Evolutionary conservation across 2,329 filamentous ascomycete species (phyloP).

Genomic region (Fusarium sp.): DNA sequence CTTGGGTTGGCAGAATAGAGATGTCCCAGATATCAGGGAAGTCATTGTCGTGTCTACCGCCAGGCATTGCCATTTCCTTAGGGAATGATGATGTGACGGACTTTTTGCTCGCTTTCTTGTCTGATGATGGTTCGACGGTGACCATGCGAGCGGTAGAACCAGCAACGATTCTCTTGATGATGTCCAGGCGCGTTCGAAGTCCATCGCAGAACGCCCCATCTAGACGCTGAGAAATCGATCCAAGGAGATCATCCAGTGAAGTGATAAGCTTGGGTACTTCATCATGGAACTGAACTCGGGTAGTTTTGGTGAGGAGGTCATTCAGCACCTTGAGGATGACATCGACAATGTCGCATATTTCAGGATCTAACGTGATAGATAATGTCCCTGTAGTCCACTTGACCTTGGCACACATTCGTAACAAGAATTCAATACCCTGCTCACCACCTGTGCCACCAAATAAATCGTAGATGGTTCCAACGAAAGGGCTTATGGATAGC

Average conservation of each 20-base stretch:
- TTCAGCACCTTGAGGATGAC: background rate
- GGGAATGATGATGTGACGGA: background rate
- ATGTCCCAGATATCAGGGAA: conserved; percentile 35
- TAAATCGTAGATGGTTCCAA: conserved; percentile 51
- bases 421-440: conserved; percentile 45
- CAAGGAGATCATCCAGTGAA: background rate
- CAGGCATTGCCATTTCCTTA: background rate
- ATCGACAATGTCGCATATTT: background rate
- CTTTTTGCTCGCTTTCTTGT: background rate
- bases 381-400: no score
- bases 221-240: background rate
- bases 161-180: conserved; percentile 10
- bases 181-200: background rate
- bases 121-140: background rate
- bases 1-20: conserved; percentile 14
- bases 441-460: conserved; percentile 51
- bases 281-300: conserved; percentile 2
- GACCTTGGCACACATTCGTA: background rate
- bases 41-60: conserved; percentile 35
- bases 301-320: conserved; percentile 11
- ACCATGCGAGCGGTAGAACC: background rate
- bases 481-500: conserved; percentile 53
- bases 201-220: background rate
- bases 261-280: background rate
- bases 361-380: no score